phyloP scores from a whole-genome alignment of 805 yeast species.

The Cyberlindnera sargentensis region DNA sequence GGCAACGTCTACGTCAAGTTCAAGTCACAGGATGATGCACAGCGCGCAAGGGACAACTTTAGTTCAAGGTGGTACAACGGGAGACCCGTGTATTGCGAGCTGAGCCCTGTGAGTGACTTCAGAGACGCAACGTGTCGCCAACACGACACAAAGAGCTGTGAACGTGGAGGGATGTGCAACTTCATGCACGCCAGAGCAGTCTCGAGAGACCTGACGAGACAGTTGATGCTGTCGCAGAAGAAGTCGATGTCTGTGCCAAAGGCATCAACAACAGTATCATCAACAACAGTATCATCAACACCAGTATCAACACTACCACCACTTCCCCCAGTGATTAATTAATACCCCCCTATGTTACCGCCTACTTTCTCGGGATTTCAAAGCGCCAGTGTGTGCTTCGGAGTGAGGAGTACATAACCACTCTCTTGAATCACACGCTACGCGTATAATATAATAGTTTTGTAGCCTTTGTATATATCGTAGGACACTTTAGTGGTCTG shows the following conservation, averaged over 20 bases:
- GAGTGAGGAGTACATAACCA: too few relatives aligned
- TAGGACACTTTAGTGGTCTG: neutral
- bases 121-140: constrained; percentile 72
- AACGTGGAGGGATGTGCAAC: constrained; percentile 80
- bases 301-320: too few relatives aligned
- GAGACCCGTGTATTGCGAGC: constrained; percentile 72
- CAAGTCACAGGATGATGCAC: constrained; percentile 48
- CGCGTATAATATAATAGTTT: too few relatives aligned
- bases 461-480: too few relatives aligned
- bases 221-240: constrained; percentile 36
- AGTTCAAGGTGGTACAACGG: constrained; percentile 79
- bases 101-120: constrained; percentile 67
- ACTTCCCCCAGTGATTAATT: too few relatives aligned
- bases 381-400: too few relatives aligned
- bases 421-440: too few relatives aligned
- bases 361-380: too few relatives aligned
- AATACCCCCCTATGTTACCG: too few relatives aligned
- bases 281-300: too few relatives aligned
- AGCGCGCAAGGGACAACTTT: constrained; percentile 49
- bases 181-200: constrained; percentile 76
- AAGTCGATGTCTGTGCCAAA: constrained; percentile 8
- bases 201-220: constrained; percentile 31
- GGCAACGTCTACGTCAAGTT: constrained; percentile 82
- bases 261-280: too few relatives aligned
- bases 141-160: constrained; percentile 55